A percentile compares a stretch with the other conserved stretches of the same genome.
These are phyloP conservation scores for Maudiozyma barnettii DNA, from an alignment of 805 yeast species.

Conservation along the genomic window DNA sequence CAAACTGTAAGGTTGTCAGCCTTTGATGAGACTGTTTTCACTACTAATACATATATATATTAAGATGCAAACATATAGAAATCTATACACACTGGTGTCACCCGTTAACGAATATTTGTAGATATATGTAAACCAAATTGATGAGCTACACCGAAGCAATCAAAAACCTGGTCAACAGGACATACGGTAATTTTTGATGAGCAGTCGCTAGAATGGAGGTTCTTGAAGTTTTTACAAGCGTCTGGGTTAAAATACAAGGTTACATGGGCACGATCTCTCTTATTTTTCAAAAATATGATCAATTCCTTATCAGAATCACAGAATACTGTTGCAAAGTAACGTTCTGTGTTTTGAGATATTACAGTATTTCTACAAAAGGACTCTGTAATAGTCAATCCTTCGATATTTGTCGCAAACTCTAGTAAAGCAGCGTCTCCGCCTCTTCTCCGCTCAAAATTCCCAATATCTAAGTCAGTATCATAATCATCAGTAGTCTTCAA, in stretches of 20 bases:
- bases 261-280: constrained; percentile 5
- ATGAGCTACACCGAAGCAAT: constrained; percentile 14
- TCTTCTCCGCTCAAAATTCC: constrained; percentile 14
- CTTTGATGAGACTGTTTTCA: no score
- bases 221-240: neutral
- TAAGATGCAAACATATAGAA: no score
- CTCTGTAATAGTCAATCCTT: neutral
- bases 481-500: constrained; percentile 31
- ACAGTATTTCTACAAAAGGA: neutral
- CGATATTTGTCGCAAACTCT: neutral
- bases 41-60: no score
- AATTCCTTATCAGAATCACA: constrained; percentile 9
- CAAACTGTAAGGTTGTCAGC: no score
- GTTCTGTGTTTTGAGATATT: neutral
- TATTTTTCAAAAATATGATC: neutral
- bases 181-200: neutral
- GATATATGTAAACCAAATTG: constrained; percentile 14
- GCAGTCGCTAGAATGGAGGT: neutral
- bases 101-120: neutral
- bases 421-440: neutral
- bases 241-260: constrained; percentile 15
- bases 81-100: neutral
- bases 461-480: constrained; percentile 29
- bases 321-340: constrained; percentile 17
- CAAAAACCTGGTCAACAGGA: constrained; percentile 23